Evolutionary conservation across 1,139 yeast genomes (phyloP).

Genomic region (Debaryomyces nepalensis): DNA sequence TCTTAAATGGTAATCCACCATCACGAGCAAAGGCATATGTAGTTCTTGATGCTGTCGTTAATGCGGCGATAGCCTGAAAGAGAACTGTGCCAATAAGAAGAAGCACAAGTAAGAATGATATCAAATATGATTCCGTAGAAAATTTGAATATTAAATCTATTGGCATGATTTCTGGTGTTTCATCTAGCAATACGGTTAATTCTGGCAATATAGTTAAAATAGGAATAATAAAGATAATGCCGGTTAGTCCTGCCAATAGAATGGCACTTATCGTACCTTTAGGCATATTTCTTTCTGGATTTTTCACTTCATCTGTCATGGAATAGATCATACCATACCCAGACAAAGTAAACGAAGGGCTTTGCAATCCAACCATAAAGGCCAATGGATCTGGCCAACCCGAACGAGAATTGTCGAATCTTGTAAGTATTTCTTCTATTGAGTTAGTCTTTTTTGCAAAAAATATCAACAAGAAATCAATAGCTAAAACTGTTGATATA

Average conservation of each 20-base stretch:
- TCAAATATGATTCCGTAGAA: slow-evolving; percentile 68
- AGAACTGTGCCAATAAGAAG: slow-evolving; percentile 72
- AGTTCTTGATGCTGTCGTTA: slow-evolving; percentile 85
- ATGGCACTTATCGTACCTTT: slow-evolving; percentile 73
- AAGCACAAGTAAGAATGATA: slow-evolving; percentile 68
- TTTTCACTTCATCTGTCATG: slow-evolving; percentile 79
- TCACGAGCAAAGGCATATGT: slow-evolving; percentile 90
- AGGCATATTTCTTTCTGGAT: slow-evolving; percentile 79
- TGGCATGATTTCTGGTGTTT: slow-evolving; percentile 68
- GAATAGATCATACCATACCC: slow-evolving; percentile 86
- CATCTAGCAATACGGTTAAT: slow-evolving; percentile 54
- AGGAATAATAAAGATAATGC: slow-evolving; percentile 73
- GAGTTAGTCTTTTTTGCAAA: slow-evolving; percentile 67
- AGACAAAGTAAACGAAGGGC: slow-evolving; percentile 76
- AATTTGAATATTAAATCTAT: slow-evolving; percentile 69
- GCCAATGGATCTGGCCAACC: slow-evolving; percentile 75
- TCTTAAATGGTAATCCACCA: slow-evolving; percentile 77
- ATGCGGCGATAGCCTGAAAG: slow-evolving; percentile 78
- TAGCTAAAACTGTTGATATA: slow-evolving; percentile 68
- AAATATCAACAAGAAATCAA: slow-evolving; percentile 63
- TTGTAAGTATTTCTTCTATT: slow-evolving; percentile 61
- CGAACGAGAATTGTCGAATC: slow-evolving; percentile 69
- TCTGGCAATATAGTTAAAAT: slow-evolving; percentile 74
- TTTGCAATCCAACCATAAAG: slow-evolving; percentile 74
- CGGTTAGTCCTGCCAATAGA: slow-evolving; percentile 64